A percentile compares a stretch with the other conserved stretches of the same genome.
Evolutionary conservation across 495 filamentous ascomycete species (phyloP).

Genomic region (Lasiosphaeriaceae sp.): DNA sequence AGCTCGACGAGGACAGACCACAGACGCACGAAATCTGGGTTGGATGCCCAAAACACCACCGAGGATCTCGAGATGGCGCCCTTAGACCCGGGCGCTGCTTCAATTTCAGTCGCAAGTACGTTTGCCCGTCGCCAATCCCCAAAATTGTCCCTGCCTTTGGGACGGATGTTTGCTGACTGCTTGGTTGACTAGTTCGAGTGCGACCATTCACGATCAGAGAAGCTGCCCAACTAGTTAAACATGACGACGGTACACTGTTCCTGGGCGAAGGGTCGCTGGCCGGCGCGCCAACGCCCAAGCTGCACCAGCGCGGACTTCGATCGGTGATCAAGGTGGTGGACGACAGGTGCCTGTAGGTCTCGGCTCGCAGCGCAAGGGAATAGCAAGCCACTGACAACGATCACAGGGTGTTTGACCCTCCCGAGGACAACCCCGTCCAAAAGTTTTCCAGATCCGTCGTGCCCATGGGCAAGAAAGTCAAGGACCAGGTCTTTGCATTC

Average conservation of each 20-base stretch:
- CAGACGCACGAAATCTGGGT: not conserved
- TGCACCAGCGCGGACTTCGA: conserved; percentile 80
- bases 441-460: conserved; percentile 81
- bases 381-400: not conserved
- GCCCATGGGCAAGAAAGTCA: conserved; percentile 81
- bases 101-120: conserved; percentile 61
- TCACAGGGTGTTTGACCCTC: conserved; percentile 91
- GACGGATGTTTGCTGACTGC: conserved; percentile 7
- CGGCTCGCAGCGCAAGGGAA: not conserved
- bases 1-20: not conserved
- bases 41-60: not conserved
- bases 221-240: conserved; percentile 65
- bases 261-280: conserved; percentile 93
- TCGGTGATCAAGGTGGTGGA: conserved; percentile 95
- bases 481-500: conserved; percentile 97
- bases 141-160: too few species aligned
- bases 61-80: conserved; percentile 23
- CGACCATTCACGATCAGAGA: conserved; percentile 86
- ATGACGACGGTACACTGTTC: conserved; percentile 85
- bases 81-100: conserved; percentile 38
- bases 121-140: not conserved
- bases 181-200: conserved; percentile 65
- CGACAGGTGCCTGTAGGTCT: conserved; percentile 85
- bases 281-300: conserved; percentile 73
- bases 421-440: conserved; percentile 93